Evolutionary conservation across 306 rosid species (phyloP).

Genomic region (Mimosa pudica): DNA sequence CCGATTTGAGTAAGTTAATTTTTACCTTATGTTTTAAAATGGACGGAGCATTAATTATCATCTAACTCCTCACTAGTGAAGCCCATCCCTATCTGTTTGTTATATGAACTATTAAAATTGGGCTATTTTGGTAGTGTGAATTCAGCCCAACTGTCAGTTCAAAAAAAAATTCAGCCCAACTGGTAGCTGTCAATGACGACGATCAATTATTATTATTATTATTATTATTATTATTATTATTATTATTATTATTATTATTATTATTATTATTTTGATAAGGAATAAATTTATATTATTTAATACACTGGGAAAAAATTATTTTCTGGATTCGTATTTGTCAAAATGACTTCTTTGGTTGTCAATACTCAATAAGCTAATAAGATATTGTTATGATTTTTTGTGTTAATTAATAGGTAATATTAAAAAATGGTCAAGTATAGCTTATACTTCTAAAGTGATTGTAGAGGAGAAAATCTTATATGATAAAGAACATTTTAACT

Average conservation of each 20-base stretch:
- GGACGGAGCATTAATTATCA: too few species aligned
- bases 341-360: background rate
- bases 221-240: too few species aligned
- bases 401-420: background rate
- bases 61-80: too few species aligned
- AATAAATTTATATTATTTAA: too few species aligned
- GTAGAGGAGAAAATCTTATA: too few species aligned
- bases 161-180: background rate
- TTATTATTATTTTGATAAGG: too few species aligned
- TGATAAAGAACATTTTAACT: too few species aligned
- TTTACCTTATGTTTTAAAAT: too few species aligned
- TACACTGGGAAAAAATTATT: background rate
- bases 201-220: background rate
- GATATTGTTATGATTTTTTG: background rate
- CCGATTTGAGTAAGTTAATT: too few species aligned
- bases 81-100: too few species aligned
- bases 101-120: background rate
- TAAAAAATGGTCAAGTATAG: background rate
- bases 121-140: background rate
- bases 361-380: background rate
- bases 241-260: too few species aligned
- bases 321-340: background rate
- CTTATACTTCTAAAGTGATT: background rate
- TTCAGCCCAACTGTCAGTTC: background rate
- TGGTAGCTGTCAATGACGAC: background rate